Base-by-base conservation (phyloP, 208 protist genomes). In the Phytomonas sp. region DNA sequence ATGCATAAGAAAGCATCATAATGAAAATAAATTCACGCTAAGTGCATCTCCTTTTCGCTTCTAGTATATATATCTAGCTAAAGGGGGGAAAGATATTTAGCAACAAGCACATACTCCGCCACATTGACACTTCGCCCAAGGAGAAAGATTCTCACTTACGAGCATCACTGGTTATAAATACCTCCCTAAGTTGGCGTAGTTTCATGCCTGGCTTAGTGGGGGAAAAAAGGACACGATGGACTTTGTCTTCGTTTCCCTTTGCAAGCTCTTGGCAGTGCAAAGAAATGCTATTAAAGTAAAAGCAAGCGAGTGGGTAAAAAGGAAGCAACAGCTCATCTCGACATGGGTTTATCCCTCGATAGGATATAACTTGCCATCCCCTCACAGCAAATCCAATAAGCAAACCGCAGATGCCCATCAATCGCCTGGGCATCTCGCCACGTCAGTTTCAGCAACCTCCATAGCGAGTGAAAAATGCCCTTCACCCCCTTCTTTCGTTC, bases 351-450 rank as follows among this genome's bases (percentile, higher is more conserved):
- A 13, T 9, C 9, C 9, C 36, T 40, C 13, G 1, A 51, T 17
- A 17, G 2, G 40, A 51, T 17, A 17, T 51, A 51, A 17, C 40
- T 51, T 4, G 9, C 40, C 2, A 68, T 4, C 0, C 26, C 17
- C 29, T 59, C 11, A 46, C 32, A 1, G 43, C 36, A 75, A 15
- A 78, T 37, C 61, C 31, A 71, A 17, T 62, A 51, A 4, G 13
- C 4, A 17, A 51, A 51, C 40, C 20, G 2, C 1, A 51, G 40
- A 51, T 51, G 40, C 13, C 40, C 40, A 6, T 51, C 40, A 17
- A 51, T 17, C 40, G 40, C 40, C 4, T 51, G 40, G 40, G 40
- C 40, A 23, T 63, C 60, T 36, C 23, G 4, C 30, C 60, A 34
- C 6, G 60, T 17, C 6, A 5, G 13, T 11, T 31, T 36, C 7